These are phyloP conservation scores for Pythium oligandrum DNA, from an alignment of 352 stramenopile genomes.

Conservation along the genomic window DNA sequence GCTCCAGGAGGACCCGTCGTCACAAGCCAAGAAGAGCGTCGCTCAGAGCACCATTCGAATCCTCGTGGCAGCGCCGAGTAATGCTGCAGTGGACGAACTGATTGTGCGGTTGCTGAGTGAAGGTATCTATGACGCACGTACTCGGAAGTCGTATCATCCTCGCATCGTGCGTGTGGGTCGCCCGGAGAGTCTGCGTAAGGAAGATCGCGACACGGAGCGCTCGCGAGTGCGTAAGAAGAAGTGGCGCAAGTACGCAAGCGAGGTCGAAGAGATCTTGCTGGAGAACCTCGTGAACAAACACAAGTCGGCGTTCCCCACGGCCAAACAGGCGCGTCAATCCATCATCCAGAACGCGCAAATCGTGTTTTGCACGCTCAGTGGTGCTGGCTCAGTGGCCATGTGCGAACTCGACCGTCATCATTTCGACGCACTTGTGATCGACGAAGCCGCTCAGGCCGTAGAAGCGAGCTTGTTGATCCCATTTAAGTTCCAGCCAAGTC, in stretches of 20 bases:
- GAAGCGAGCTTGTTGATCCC: slow-evolving; percentile 96
- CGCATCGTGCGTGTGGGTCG: slow-evolving; percentile 70
- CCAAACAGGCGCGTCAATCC: slow-evolving; percentile 51
- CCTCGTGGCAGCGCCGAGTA: slow-evolving; percentile 73
- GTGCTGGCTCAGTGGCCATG: slow-evolving; percentile 66
- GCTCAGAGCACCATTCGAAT: slow-evolving; percentile 60
- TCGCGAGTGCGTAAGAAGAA: slow-evolving; percentile 36
- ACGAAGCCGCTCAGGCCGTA: slow-evolving; percentile 96
- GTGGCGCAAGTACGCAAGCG: slow-evolving; percentile 64
- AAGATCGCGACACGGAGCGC: background rate
- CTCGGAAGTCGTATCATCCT: slow-evolving; percentile 44
- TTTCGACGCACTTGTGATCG: slow-evolving; percentile 97
- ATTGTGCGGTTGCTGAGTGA: slow-evolving; percentile 65
- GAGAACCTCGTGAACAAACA: slow-evolving; percentile 66
- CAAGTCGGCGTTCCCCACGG: slow-evolving; percentile 44
- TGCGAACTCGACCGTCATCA: slow-evolving; percentile 85
- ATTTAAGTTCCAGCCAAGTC: slow-evolving; percentile 87
- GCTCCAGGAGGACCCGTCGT: slow-evolving; percentile 26
- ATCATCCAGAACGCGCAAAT: slow-evolving; percentile 77
- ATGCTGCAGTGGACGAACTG: slow-evolving; percentile 76
- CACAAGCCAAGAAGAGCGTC: slow-evolving; percentile 45
- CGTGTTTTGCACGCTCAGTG: slow-evolving; percentile 84
- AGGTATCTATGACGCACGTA: slow-evolving; percentile 48
- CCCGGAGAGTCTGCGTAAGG: slow-evolving; percentile 45
- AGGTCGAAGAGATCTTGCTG: slow-evolving; percentile 67